These are phyloP conservation scores for Globisporangium heterothallicum DNA, from an alignment of 352 stramenopile species.

Conservation along the genomic window DNA sequence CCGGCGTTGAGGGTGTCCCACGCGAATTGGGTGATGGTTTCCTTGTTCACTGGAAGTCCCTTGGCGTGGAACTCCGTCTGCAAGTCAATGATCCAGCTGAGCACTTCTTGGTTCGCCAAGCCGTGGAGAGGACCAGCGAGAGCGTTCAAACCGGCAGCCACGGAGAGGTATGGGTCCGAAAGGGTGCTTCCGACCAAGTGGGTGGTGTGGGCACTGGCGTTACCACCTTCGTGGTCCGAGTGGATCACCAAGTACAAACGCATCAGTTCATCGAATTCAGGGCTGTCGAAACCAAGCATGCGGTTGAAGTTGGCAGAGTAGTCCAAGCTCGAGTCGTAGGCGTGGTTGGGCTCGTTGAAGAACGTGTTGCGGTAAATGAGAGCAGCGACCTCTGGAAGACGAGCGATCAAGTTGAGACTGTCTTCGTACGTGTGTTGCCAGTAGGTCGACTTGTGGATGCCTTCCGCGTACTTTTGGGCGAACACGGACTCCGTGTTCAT, in stretches of 20 bases:
- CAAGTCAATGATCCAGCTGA: slow-evolving; percentile 92
- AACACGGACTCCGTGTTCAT: slow-evolving; percentile 96
- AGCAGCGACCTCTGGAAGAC: slow-evolving; percentile 95
- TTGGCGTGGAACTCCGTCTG: slow-evolving; percentile 95
- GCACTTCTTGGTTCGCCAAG: slow-evolving; percentile 99
- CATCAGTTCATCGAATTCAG: slow-evolving; percentile 99
- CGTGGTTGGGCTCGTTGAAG: slow-evolving; percentile 92
- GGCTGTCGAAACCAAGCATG: slow-evolving; percentile 97
- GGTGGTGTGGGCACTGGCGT: slow-evolving; percentile 97
- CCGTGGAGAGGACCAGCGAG: slow-evolving; percentile 97
- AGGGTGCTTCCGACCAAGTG: slow-evolving; percentile 98
- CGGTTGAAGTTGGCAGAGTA: slow-evolving; percentile 99
- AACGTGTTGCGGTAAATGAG: slow-evolving; percentile 99
- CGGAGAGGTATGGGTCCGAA: slow-evolving; percentile 97
- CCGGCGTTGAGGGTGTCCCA: slow-evolving; percentile 98
- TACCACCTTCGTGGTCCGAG: slow-evolving; percentile 98
- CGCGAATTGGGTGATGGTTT: slow-evolving; percentile 98
- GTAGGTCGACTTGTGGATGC: slow-evolving; percentile 97
- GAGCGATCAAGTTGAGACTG: slow-evolving; percentile 96
- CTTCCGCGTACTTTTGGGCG: slow-evolving; percentile 94
- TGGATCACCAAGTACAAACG: slow-evolving; percentile 99
- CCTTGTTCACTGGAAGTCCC: slow-evolving; percentile 95
- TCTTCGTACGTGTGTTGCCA: slow-evolving; percentile 98
- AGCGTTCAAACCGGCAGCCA: slow-evolving; percentile 95
- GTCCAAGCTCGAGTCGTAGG: slow-evolving; percentile 94